Percentiles rank a stretch among this genome's conserved stretches.
Evolutionary conservation across 768 basidiomycete species (phyloP).

Genomic region (Tulasnella sp.): DNA sequence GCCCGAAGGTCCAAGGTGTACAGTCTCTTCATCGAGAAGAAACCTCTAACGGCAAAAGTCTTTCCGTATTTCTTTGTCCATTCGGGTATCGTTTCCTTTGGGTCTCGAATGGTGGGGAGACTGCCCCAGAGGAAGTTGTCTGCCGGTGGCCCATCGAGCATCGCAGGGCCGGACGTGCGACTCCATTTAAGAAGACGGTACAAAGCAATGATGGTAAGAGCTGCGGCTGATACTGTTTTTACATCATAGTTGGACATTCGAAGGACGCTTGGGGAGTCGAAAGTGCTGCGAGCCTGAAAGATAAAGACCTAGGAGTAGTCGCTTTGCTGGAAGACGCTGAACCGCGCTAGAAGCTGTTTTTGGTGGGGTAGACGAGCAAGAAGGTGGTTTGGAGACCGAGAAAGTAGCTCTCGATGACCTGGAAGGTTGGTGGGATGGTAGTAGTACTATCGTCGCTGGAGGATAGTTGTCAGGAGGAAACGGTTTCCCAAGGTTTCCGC

Average conservation of each 20-base stretch:
- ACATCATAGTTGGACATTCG: not conserved
- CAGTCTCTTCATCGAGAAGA: not conserved
- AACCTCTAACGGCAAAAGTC: not conserved
- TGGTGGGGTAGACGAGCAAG: not conserved
- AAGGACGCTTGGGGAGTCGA: not conserved
- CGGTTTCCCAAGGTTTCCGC: not conserved
- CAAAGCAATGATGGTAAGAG: not conserved
- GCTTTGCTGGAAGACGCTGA: not conserved
- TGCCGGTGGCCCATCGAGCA: not conserved
- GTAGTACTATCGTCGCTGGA: not conserved
- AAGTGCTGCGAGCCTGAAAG: not conserved
- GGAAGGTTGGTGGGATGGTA: not conserved
- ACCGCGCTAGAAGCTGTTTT: not conserved
- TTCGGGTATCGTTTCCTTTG: not conserved
- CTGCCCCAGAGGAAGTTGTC: not conserved
- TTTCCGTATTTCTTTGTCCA: constrained; percentile 8
- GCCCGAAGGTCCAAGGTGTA: not conserved
- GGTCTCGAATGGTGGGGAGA: not conserved
- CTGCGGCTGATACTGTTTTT: not conserved
- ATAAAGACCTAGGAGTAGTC: not conserved
- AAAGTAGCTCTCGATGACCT: not conserved
- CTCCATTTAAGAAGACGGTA: not conserved
- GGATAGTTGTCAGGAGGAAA: not conserved
- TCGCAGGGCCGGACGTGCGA: not conserved
- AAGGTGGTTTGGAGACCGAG: not conserved